Evolutionary conservation across 2,329 filamentous ascomycete species (phyloP).

Genomic region (Cladosporium oxysporum): DNA sequence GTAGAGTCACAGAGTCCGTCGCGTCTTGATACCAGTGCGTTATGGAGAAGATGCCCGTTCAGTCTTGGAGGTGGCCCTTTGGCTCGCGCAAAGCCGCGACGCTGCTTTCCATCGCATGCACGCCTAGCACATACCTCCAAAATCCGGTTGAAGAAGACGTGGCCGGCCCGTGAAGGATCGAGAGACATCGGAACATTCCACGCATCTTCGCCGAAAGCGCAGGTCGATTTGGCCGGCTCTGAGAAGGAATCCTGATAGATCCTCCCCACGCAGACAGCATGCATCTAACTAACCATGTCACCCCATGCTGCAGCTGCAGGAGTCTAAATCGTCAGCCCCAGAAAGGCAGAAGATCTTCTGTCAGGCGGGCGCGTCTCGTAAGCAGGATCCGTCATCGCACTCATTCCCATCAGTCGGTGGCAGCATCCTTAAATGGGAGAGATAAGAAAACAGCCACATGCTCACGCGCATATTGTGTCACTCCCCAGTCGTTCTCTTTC

Average conservation of each 20-base stretch:
- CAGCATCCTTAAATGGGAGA: background rate
- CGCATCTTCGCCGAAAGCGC: constrained; percentile 15
- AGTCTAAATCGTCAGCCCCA: background rate
- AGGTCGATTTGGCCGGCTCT: background rate
- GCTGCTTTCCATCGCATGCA: background rate
- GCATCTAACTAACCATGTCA: background rate
- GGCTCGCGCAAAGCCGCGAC: background rate
- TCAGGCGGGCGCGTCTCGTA: background rate
- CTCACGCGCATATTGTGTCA: background rate
- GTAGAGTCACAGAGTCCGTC: background rate
- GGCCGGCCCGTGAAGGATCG: background rate
- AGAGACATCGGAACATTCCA: constrained; percentile 3
- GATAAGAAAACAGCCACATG: background rate
- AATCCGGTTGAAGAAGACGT: background rate
- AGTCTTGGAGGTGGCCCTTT: background rate
- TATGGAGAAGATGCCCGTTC: background rate
- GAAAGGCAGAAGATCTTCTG: background rate
- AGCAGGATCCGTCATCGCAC: background rate
- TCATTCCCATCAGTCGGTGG: background rate
- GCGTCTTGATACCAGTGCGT: background rate
- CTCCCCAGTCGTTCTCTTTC: background rate
- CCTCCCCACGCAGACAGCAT: background rate
- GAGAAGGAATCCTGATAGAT: background rate
- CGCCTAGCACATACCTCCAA: background rate
- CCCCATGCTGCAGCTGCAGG: background rate